Base-by-base conservation (phyloP, 805 yeast genomes). In the Candida namnaoensis region DNA sequence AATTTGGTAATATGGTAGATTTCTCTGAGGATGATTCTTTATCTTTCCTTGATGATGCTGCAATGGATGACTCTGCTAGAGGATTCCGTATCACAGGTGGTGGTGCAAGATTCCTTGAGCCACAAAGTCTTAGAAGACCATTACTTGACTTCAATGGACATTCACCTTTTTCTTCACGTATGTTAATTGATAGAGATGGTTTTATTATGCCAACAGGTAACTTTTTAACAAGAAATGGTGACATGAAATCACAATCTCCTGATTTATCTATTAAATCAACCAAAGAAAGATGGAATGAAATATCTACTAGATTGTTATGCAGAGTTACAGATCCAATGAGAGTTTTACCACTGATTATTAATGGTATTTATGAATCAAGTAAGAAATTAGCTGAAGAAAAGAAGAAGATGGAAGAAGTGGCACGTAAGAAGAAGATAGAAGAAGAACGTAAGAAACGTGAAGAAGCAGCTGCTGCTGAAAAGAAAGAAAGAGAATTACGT, bases 201-300 rank as follows among this genome's bases (percentile, higher is more conserved):
- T 27, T 27, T 7, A 27, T 27, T 27, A 19, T 19, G 19, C 19
- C 19, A 19, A 19, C 19, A 19, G 19, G 19, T 19, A 19, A 19
- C 19, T 19, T 19, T 3, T 19, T 19, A 19, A 19, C 19, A 19
- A 19, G 19, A 19, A 19, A 19, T 19, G 19, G 19, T 19, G 19
- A 19, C 19, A 19, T 19, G 19, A 30, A 30, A 13, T 6, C 11
- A 30, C 33, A 7, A 12, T 12, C 11, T 5, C 6, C 14, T 11
- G 53, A 51, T 23, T 37, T 52, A 23, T 38, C 32, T n/a, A 25
- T 47, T 6, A 43, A 34, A 44, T 72, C 84, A 1, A 79, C 93
- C 0, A 59, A 65, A 12, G 80, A 78, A 39, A 69, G 95, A 48
- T 87, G 95, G 93, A 61, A 62, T 34, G 84, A 82, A 36, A 69